Evolutionary conservation across 176 grass and related monocot species (phyloP).

Genomic region (Oryza coarctata): DNA sequence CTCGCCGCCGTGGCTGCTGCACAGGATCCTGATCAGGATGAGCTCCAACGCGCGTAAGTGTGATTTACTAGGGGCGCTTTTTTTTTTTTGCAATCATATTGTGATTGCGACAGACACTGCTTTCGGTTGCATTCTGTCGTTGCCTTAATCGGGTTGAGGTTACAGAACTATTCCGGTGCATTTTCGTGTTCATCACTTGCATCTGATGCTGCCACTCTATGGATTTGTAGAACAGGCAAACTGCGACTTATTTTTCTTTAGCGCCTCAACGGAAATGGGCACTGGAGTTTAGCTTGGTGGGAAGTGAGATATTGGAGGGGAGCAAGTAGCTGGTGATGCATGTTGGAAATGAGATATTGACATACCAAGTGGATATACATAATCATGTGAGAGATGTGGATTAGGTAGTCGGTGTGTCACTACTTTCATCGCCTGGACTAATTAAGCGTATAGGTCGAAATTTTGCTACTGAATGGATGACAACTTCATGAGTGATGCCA

Average conservation of each 20-base stretch:
- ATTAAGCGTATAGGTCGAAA: neutral
- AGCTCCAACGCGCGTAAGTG: slow-evolving; percentile 61
- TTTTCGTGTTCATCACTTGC: neutral
- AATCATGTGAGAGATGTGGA: slow-evolving; percentile 8
- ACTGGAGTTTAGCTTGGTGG: neutral
- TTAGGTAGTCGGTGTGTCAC: neutral
- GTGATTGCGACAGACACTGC: neutral
- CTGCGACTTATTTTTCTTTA: neutral
- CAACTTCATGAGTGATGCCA: too few species aligned
- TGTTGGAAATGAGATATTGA: neutral
- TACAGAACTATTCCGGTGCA: neutral
- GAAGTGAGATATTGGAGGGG: neutral
- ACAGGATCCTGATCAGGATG: slow-evolving; percentile 14
- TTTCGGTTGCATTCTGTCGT: neutral
- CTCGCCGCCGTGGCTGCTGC: neutral
- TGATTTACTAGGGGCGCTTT: too few species aligned
- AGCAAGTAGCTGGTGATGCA: neutral
- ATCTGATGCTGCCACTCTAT: neutral
- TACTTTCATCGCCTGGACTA: neutral
- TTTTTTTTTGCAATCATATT: too few species aligned
- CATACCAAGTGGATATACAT: neutral
- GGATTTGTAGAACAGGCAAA: neutral
- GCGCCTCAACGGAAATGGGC: neutral
- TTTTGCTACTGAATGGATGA: neutral
- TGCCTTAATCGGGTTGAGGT: neutral